Base-by-base conservation (phyloP, 228 moss, liverwort and hornwort genomes). In the Sphagnum magellanicum region DNA sequence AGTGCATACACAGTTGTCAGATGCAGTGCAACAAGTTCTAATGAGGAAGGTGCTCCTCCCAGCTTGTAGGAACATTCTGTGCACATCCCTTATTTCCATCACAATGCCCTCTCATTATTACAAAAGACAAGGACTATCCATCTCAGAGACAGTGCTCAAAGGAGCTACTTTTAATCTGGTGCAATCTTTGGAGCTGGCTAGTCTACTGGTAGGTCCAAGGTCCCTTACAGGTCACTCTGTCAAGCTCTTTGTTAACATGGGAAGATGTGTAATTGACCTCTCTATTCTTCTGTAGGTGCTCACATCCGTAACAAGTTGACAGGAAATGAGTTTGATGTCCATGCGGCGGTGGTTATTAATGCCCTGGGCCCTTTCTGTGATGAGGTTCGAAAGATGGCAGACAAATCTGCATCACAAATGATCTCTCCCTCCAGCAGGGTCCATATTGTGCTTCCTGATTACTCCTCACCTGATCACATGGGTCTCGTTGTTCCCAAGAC, bases 401-500 rank as follows among this genome's bases (percentile, higher is more conserved):
- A 84, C 15, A 64, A 51, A 16, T 83, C 78, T 10, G 60, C 80
- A 17, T 76, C 81, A 5, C 10, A 87, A 0, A 98, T 98, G 71
- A 98, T 94, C 49, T 85, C 98, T 0, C 90, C 94, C 6, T 93
- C 94, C 63, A 98, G 98, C 64, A 94, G 98, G 14, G 85, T 98
- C 47, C 98, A 98, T 69, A 79, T 98, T 13, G 92, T 98, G 14
- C 89, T 98, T 55, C 98, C 94, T 4, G 98, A 98, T 68, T 98
- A 98, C 66, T 98, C 92, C 74, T 98, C 94, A 9, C 92, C 98
- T 0, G 98, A 98, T 0, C 83, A 88, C 67, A 98, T 98, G 98
- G 98, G 93, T 5, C 80, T 98, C 63, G 93, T 98, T 50, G 93
- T 98, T 46, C 98, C 98, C 5, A 98, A 98, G 73, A 98, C 98